phyloP scores from a whole-genome alignment of 495 filamentous ascomycete genomes.

The Hypoxylon cercidicola region DNA sequence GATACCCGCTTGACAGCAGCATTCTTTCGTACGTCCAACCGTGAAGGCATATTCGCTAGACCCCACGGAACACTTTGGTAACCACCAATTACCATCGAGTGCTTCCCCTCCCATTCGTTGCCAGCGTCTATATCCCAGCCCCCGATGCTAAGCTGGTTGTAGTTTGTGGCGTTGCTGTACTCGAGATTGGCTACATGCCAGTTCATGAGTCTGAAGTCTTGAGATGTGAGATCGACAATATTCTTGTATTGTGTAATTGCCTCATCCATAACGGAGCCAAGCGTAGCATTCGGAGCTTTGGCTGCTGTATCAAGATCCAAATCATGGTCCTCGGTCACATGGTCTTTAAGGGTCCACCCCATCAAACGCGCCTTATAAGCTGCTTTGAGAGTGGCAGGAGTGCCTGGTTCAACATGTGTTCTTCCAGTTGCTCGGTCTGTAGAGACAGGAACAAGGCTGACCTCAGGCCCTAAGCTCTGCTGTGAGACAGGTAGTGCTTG shows the following conservation, averaged over 20 bases:
- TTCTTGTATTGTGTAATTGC: slow-evolving; percentile 86
- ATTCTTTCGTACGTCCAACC: slow-evolving; percentile 82
- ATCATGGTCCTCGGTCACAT: slow-evolving; percentile 70
- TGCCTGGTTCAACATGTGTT: slow-evolving; percentile 65
- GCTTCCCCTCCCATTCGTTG: slow-evolving; percentile 95
- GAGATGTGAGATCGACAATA: slow-evolving; percentile 82
- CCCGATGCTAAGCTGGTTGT: slow-evolving; percentile 84
- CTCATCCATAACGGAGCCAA: slow-evolving; percentile 90
- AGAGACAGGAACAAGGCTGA: slow-evolving; percentile 66
- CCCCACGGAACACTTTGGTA: slow-evolving; percentile 91
- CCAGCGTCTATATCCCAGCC: slow-evolving; percentile 97
- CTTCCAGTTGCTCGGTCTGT: slow-evolving; percentile 70
- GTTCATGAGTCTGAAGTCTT: slow-evolving; percentile 90
- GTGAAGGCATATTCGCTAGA: slow-evolving; percentile 76
- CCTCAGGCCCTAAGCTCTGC: slow-evolving; percentile 57
- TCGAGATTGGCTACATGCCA: slow-evolving; percentile 99
- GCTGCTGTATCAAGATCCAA: slow-evolving; percentile 75
- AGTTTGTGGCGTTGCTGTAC: slow-evolving; percentile 93
- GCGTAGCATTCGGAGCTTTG: slow-evolving; percentile 70
- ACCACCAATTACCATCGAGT: slow-evolving; percentile 90
- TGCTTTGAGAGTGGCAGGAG: slow-evolving; percentile 68
- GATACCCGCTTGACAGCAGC: slow-evolving; percentile 46
- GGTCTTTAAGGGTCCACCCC: slow-evolving; percentile 81
- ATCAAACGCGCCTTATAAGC: slow-evolving; percentile 75
- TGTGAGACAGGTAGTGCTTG: slow-evolving; percentile 58